A percentile compares a stretch with the other conserved stretches of the same genome.
These are phyloP conservation scores for Bauhinia variegata DNA, from an alignment of 306 rosid genomes.

Conservation along the genomic window DNA sequence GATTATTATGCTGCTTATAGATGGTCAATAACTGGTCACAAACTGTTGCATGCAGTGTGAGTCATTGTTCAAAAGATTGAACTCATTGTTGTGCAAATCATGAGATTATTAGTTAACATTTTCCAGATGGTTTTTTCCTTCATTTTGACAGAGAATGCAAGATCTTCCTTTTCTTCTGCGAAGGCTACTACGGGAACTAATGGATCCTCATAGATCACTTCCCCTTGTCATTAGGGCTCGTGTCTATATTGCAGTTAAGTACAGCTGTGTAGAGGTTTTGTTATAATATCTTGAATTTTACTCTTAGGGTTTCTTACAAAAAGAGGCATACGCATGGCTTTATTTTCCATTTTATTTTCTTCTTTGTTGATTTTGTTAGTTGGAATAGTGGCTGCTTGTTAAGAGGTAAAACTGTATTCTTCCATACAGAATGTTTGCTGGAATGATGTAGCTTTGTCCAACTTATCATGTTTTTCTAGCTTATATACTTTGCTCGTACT, in stretches of 20 bases:
- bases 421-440: background rate
- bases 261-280: background rate
- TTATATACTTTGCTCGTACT: background rate
- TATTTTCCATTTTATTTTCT: background rate
- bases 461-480: background rate
- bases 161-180: slow-evolving; percentile 86
- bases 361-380: background rate
- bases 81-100: background rate
- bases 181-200: slow-evolving; percentile 68
- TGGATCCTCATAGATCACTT: slow-evolving; percentile 76
- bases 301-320: background rate
- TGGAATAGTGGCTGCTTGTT: background rate
- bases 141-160: slow-evolving; percentile 54
- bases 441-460: background rate
- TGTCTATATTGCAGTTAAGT: slow-evolving; percentile 68
- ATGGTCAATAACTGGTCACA: background rate
- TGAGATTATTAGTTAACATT: background rate
- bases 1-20: background rate
- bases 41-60: background rate
- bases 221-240: slow-evolving; percentile 85
- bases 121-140: slow-evolving; percentile 8
- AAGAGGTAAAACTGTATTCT: background rate
- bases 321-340: slow-evolving; percentile 5
- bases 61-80: background rate
- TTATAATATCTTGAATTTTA: slow-evolving; percentile 10